Evolutionary conservation across 345 rosid genomes (phyloP).

Genomic region (Linum usitatissimum): DNA sequence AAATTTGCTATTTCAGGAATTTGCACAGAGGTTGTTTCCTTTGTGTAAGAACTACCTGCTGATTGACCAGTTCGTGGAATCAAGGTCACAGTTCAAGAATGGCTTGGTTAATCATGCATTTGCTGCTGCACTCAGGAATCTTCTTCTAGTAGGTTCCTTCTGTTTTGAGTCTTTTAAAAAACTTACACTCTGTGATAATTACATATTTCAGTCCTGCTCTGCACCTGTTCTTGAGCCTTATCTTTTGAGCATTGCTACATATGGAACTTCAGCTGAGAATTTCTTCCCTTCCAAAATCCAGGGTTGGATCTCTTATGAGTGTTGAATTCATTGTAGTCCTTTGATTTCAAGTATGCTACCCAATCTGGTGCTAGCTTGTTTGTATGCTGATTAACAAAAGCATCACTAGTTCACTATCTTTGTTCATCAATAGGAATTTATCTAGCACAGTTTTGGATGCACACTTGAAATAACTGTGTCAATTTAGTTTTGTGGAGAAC

Average conservation of each 20-base stretch:
- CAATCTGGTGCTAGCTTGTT: background rate
- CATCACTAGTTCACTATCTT: background rate
- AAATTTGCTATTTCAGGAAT: slow-evolving; percentile 47
- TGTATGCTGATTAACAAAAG: background rate
- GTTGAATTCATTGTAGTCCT: too few species aligned
- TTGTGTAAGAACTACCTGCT: slow-evolving; percentile 72
- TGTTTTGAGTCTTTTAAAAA: slow-evolving; percentile 17
- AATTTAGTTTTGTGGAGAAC: too few species aligned
- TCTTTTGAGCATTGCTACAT: background rate
- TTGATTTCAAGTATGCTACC: background rate
- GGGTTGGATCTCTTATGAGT: too few species aligned
- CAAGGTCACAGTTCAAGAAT: slow-evolving; percentile 88
- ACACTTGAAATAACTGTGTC: background rate
- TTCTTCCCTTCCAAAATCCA: too few species aligned
- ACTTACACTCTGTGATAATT: background rate
- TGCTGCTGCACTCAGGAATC: slow-evolving; percentile 83
- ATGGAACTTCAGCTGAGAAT: background rate
- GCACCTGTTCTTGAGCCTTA: background rate
- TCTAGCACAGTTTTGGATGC: background rate
- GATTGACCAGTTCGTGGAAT: slow-evolving; percentile 89
- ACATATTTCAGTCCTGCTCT: background rate
- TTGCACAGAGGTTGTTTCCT: slow-evolving; percentile 73
- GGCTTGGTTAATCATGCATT: slow-evolving; percentile 96
- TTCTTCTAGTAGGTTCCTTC: slow-evolving; percentile 67
- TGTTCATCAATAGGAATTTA: background rate